Evolutionary conservation across 331 rosid species (phyloP).

Genomic region (Acacia pycnantha): DNA sequence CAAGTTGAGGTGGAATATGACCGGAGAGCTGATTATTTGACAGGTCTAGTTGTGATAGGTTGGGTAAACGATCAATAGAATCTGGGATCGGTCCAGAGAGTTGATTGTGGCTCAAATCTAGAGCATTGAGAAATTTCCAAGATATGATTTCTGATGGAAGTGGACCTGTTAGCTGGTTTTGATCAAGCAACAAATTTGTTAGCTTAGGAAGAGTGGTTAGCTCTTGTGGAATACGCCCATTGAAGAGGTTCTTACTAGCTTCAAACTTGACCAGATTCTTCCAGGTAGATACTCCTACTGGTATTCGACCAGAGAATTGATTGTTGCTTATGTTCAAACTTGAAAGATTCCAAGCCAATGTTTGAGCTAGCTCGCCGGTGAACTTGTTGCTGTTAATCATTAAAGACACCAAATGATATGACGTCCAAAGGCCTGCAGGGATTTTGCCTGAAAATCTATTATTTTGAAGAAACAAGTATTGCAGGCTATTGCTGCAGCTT

Average conservation of each 20-base stretch:
- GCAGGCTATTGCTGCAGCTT: conserved; percentile 38
- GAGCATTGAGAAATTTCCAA: conserved; percentile 37
- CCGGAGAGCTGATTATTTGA: conserved; percentile 58
- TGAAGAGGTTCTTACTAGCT: conserved; percentile 49
- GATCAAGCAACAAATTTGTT: conserved; percentile 35
- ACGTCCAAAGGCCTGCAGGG: conserved; percentile 55
- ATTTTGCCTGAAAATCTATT: conserved; percentile 46
- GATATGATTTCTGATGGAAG: conserved; percentile 39
- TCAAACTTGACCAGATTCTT: conserved; percentile 34
- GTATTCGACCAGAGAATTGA: conserved; percentile 46
- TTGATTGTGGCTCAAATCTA: conserved; percentile 42
- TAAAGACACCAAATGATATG: conserved; percentile 21
- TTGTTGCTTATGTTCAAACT: conserved; percentile 42
- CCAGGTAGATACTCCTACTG: conserved; percentile 42
- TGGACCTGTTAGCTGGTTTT: conserved; percentile 39
- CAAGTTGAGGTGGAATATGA: conserved; percentile 41
- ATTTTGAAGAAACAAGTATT: neutral
- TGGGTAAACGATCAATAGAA: conserved; percentile 32
- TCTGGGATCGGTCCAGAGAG: conserved; percentile 46
- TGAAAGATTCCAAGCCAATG: conserved; percentile 26
- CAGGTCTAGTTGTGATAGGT: conserved; percentile 43
- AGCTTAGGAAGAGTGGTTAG: conserved; percentile 40
- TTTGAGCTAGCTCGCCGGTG: conserved; percentile 51
- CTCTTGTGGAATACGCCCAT: conserved; percentile 47
- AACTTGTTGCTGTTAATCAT: conserved; percentile 38